A percentile compares a stretch with the other conserved stretches of the same genome.
These are phyloP conservation scores for Berberis thunbergii DNA, from an alignment of 164 flowering plant species.

Conservation along the genomic window DNA sequence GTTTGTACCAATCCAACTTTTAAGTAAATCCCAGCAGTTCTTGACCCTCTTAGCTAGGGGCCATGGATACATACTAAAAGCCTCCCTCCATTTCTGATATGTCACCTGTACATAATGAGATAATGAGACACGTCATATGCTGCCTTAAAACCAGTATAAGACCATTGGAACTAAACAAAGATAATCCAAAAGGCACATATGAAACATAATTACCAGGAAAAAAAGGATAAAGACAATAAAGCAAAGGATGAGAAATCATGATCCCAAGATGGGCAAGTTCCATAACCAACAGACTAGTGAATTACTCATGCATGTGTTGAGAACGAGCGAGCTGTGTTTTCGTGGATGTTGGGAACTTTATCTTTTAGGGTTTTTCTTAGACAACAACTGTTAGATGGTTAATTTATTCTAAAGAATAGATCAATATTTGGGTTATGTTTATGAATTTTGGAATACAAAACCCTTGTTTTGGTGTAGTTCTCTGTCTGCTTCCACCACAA, in stretches of 20 bases:
- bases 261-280: neutral
- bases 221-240: neutral
- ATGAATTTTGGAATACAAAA: too few relatives aligned
- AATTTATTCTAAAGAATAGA: too few relatives aligned
- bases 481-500: too few relatives aligned
- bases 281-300: neutral
- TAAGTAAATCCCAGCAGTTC: conserved; percentile 46
- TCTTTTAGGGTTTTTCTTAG: too few relatives aligned
- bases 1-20: conserved; percentile 37
- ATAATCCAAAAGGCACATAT: neutral
- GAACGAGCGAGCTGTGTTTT: too few relatives aligned
- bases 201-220: neutral
- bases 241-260: neutral
- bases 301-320: too few relatives aligned
- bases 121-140: neutral
- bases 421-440: too few relatives aligned
- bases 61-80: conserved; percentile 69
- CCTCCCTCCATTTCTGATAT: conserved; percentile 62
- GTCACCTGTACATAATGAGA: conserved; percentile 29
- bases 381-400: too few relatives aligned
- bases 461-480: too few relatives aligned
- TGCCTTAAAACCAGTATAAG: neutral
- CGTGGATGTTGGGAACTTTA: too few relatives aligned
- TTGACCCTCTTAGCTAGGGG: conserved; percentile 50
- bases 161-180: neutral